Evolutionary conservation across 148 eudicot genomes (phyloP), one percentile per base, ranked within the genome.

Genomic region (Talinum fruticosum): DNA sequence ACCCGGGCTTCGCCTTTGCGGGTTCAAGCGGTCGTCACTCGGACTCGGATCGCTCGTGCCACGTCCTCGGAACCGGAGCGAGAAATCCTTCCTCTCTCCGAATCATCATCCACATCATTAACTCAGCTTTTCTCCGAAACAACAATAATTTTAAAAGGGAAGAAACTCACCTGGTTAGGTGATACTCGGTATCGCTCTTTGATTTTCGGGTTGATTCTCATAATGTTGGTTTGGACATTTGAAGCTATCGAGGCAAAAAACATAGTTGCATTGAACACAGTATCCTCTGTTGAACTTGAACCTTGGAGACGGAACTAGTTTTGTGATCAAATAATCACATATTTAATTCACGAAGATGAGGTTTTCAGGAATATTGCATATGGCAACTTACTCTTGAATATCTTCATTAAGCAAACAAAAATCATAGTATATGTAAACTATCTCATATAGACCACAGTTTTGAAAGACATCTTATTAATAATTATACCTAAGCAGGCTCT

Each of bases 231-330:
- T 82, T 23, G 84, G 78, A 78, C 92, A 90, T 41, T 75, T 83
- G 73, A 84, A 61, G 79, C 83, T 81, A 21, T 71, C 77, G 29
- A 87, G 85, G 96, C 97, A 95, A 62, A 88, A 91, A 29, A 93
- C 72, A n/a, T 83, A 69, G 32, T 72, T 44, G 80, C 99, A 95
- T 44, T 65, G 79, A 69, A 36, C 74, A 75, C 99, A 95, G 80
- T 82, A 95, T 69, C 90, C 97, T 81, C 97, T 84, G 75, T 84
- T 70, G 73, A 76, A 87, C 78, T 79, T 82, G 81, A 78, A 76
- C 82, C 77, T 87, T 82, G 84, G 73, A 1, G 74, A 78, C 23
- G 85, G 84, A 71, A n/a, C n/a, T n/a, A 23, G 75, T 13, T 82
- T 94, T 90, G 90, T 19, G 15, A 1, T 15, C 23, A 28, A 67